Base-by-base conservation (phyloP, 441 rosid genomes). In the Sinapis alba region DNA sequence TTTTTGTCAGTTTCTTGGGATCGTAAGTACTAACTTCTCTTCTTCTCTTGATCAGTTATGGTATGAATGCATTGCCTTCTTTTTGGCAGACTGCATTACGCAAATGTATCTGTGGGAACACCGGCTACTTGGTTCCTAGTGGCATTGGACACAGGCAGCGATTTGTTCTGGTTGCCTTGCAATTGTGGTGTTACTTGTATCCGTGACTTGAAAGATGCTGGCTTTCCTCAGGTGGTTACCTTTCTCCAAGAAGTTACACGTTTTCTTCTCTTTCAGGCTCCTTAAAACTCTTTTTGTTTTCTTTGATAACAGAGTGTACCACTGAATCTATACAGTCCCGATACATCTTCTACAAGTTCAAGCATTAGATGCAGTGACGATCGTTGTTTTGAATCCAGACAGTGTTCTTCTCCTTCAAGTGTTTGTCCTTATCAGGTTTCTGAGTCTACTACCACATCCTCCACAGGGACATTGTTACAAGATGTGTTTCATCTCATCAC, bases 131-230 rank as follows among this genome's bases (percentile, higher is more conserved):
- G 84, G 41, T 95, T 84, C 81, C 50, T 92, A 27, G 99, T 92
- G 79, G 98, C 99, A 18, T 71, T 95, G 6, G 98, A 95, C 80
- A 88, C 98, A 8, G 95, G 92, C 41, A 90, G 97, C 53, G 86
- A 91, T 78, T 85, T 92, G 74, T 89, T 95, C 78, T 95, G 99
- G 99, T 78, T 95, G 72, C 98, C 99, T 19, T 95, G 99, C 24
- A 90, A 95, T 71, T 95, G 99, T 38, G 63, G 38, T 27, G 21
- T 58, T 0, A 79, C 74, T 61, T 79, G 83, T 20, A 13, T 79
- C 41, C 41, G 69, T 2, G 7, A 76, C 74, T 71, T 79, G 77
- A 3, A 61, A 57, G 78, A 79, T 0, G 9, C 19, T 30, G 78
- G 78, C 34, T 0, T 53, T 54, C 0, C 5, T 7, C 0, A 1